These are phyloP conservation scores for Rhizophora mangle DNA, from an alignment of 345 rosid species.

Conservation along the genomic window DNA sequence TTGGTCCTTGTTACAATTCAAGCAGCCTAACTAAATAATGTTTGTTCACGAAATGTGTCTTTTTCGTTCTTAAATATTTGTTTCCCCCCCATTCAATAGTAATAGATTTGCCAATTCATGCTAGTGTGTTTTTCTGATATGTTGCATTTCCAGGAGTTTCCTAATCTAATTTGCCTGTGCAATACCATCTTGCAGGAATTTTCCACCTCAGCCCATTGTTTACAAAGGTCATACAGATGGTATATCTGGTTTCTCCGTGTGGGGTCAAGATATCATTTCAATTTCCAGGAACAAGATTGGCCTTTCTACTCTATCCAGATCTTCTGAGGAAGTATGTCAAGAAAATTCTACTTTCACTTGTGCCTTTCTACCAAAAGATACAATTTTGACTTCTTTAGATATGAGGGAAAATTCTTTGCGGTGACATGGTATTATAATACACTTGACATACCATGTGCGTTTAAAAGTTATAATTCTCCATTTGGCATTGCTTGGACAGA, in stretches of 20 bases:
- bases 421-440: neutral
- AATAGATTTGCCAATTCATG: neutral
- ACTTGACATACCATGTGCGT: too few relatives aligned
- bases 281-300: conserved; percentile 83
- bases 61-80: neutral
- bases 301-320: conserved; percentile 60
- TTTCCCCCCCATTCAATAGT: neutral
- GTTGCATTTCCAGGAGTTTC: neutral
- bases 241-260: conserved; percentile 71
- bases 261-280: conserved; percentile 87
- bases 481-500: neutral
- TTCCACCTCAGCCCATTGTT: conserved; percentile 45
- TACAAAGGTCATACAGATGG: conserved; percentile 74
- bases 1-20: neutral
- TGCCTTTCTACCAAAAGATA: conserved; percentile 1
- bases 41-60: neutral
- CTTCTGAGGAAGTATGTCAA: conserved; percentile 56
- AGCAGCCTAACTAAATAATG: neutral
- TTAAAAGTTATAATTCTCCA: too few relatives aligned
- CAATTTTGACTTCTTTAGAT: neutral
- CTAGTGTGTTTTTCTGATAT: too few relatives aligned
- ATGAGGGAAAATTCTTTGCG: neutral
- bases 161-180: conserved; percentile 11
- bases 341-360: neutral
- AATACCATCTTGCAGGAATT: conserved; percentile 44